phyloP scores from a whole-genome alignment of 139 green algal genomes.

The Coelastrella sp. region DNA sequence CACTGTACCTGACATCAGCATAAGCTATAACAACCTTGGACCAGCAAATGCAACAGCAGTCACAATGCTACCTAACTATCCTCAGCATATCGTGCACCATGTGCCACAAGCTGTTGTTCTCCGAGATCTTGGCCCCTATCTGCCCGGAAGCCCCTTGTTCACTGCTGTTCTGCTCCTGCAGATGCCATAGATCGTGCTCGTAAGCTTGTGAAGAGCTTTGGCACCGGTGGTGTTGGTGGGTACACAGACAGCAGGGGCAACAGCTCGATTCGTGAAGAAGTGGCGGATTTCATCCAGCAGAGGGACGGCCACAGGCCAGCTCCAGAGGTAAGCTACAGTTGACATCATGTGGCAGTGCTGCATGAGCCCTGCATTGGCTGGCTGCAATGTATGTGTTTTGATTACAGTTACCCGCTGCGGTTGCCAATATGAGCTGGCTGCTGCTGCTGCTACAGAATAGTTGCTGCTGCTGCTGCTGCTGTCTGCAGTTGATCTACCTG shows the following conservation, averaged over 20 bases:
- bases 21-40: too few relatives aligned
- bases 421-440: too few relatives aligned
- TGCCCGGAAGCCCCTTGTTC: neutral
- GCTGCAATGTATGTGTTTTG: too few relatives aligned
- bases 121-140: neutral
- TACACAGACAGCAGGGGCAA: conserved; percentile 86
- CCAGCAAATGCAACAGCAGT: too few relatives aligned
- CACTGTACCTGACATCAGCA: too few relatives aligned
- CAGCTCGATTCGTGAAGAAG: conserved; percentile 73
- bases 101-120: neutral
- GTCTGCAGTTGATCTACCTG: conserved; percentile 83
- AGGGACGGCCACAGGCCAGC: conserved; percentile 79
- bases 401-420: too few relatives aligned
- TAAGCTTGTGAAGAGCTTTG: conserved; percentile 69
- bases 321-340: conserved; percentile 56
- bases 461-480: conserved; percentile 16
- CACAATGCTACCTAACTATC: too few relatives aligned
- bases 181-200: conserved; percentile 86
- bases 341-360: neutral
- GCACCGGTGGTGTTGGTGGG: conserved; percentile 78
- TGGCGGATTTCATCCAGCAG: conserved; percentile 82
- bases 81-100: neutral
- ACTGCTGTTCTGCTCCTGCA: neutral
- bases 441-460: neutral
- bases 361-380: neutral